Base-by-base conservation (phyloP, 1,139 yeast species). In the Chernovozyma sophiae-reginae region DNA sequence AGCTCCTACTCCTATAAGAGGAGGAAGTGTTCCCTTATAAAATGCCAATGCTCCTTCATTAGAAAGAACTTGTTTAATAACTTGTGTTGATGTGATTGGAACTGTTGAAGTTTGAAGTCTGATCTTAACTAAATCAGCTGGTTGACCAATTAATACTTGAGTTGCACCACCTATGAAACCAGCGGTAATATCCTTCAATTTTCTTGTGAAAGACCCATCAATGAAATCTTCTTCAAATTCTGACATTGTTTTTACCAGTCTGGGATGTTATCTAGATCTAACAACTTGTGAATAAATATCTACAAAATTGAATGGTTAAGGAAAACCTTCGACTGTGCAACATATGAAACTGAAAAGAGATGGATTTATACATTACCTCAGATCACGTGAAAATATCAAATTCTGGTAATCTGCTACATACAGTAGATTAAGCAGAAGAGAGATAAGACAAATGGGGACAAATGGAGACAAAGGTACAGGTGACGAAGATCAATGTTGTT, bases 121-220 rank as follows among this genome's bases (percentile, higher is more conserved):
- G 24, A 81, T 78, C 50, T 81, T 81, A 44, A 81, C 81, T 43
- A 81, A 67, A 55, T 81, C 87, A 37, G 82, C 81, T 8, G 87
- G 87, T 53, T 81, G 89, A 8, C 89, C 89, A 20, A 82, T 80
- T 30, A 82, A 64, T 3, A 82, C 89, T 56, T 82, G 90, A 0
- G 83, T 81, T 15, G 85, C 75, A 40, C 76, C 76, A 2, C 76
- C 76, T 4, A 70, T 58, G 43, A 70, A 70, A 2, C 76, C 77
- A 2, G 76, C 75, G 4, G 69, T 55, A 52, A 79, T 71, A 49
- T 81, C 89, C 49, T 81, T 81, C 30, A 62, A 68, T 51, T 81
- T 81, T 37, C 89, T 61, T 4, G 69, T 44, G 33, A 76, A 42
- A 4, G 83, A 77, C 20, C 62, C 62, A 50, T 80, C 87, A 4